phyloP scores from a whole-genome alignment of 176 grass and related monocot species.

The Alloteropsis semialata region DNA sequence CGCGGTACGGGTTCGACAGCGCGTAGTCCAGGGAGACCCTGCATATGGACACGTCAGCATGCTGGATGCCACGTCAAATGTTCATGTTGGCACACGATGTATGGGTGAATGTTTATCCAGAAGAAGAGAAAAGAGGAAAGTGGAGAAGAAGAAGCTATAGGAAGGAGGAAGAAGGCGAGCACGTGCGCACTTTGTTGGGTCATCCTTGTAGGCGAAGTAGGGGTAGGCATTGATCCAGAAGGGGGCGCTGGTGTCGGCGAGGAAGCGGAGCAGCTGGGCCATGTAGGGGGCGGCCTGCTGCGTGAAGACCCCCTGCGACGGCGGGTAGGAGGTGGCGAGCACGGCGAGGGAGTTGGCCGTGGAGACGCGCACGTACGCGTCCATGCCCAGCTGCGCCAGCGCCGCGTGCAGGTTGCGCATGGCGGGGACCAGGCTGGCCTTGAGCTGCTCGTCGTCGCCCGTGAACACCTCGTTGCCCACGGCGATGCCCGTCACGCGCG shows the following conservation, averaged over 20 bases:
- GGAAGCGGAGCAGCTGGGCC: constrained; percentile 61
- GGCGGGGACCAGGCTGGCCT: constrained; percentile 75
- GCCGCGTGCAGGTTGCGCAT: constrained; percentile 75
- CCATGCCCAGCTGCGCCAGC: constrained; percentile 69
- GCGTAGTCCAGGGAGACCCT: constrained; percentile 66
- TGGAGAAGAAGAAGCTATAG: no score
- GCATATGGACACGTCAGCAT: background rate
- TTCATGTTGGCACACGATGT: no score
- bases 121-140: background rate
- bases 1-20: constrained; percentile 52
- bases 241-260: constrained; percentile 56
- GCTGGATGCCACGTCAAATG: background rate
- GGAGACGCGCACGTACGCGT: constrained; percentile 65
- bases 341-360: constrained; percentile 81
- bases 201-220: constrained; percentile 90
- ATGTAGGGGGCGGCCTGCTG: constrained; percentile 50
- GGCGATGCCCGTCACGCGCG: constrained; percentile 75
- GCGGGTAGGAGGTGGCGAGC: constrained; percentile 81
- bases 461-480: constrained; percentile 92
- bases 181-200: constrained; percentile 35
- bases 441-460: constrained; percentile 61
- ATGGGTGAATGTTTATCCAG: background rate
- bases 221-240: constrained; percentile 97
- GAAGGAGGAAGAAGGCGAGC: no score
- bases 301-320: constrained; percentile 75